Evolutionary conservation across 169 alveolate genomes (phyloP).

Genomic region (Besnoitia besnoiti): DNA sequence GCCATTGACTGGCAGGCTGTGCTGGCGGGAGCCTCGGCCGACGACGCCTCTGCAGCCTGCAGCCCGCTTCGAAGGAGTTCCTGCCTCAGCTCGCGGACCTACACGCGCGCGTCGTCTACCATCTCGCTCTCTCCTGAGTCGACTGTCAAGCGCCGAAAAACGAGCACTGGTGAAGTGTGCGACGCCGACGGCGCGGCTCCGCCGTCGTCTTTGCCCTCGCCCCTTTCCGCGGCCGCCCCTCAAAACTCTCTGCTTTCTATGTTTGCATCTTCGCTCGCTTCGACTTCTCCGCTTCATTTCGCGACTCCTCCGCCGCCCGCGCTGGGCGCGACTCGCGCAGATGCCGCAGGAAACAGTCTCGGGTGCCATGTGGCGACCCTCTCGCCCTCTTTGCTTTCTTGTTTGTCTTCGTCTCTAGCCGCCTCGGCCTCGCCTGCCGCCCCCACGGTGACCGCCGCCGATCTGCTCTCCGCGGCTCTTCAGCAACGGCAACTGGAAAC

Average conservation of each 20-base stretch:
- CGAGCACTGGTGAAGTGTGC: background rate
- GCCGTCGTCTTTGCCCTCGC: background rate
- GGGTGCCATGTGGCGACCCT: background rate
- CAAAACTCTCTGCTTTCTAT: background rate
- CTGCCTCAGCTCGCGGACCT: background rate
- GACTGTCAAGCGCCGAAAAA: background rate
- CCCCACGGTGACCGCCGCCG: background rate
- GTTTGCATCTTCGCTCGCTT: background rate
- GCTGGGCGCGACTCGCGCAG: background rate
- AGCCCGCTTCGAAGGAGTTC: background rate
- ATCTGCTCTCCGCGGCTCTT: background rate
- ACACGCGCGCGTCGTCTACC: background rate
- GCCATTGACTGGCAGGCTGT: too few relatives aligned
- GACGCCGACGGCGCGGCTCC: too few relatives aligned
- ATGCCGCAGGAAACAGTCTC: background rate
- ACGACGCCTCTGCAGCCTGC: too few relatives aligned
- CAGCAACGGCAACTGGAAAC: background rate
- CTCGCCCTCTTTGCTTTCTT: background rate
- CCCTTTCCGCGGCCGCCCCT: background rate
- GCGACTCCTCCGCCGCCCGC: background rate
- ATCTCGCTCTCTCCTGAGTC: background rate
- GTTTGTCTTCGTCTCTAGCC: background rate
- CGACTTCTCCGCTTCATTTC: background rate
- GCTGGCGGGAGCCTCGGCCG: too few relatives aligned
- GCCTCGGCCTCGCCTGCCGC: background rate